Evolutionary conservation across 495 filamentous ascomycete genomes (phyloP).

Genomic region (Podospora appendiculata): DNA sequence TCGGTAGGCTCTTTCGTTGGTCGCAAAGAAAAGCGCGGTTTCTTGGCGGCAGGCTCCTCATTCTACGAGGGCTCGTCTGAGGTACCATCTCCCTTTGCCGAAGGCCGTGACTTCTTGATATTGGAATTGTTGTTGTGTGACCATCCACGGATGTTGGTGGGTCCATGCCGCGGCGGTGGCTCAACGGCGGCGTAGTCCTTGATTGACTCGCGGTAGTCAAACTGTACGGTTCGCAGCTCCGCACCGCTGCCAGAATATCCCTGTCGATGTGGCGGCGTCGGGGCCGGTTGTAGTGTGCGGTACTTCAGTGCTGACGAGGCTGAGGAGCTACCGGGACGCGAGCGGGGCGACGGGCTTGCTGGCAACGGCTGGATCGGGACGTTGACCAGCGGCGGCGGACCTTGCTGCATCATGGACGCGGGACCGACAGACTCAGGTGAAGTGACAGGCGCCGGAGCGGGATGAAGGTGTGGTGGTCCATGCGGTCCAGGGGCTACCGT

Average conservation of each 20-base stretch:
- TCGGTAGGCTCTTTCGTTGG: no score
- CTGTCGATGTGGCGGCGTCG: conserved; percentile 35
- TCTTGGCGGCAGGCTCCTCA: neutral
- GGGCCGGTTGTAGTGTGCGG: conserved; percentile 41
- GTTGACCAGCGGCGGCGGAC: conserved; percentile 2
- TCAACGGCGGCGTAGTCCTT: conserved; percentile 38
- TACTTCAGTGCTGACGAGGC: conserved; percentile 25
- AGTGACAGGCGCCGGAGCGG: neutral
- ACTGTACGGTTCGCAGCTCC: conserved; percentile 39
- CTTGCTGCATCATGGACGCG: conserved; percentile 3
- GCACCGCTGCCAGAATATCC: conserved; percentile 30
- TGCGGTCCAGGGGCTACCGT: neutral
- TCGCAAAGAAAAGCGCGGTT: neutral
- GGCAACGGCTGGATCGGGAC: neutral
- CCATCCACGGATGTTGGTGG: conserved; percentile 42
- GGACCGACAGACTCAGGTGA: neutral
- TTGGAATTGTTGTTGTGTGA: conserved; percentile 41
- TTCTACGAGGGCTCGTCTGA: conserved; percentile 3
- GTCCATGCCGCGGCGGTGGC: conserved; percentile 35
- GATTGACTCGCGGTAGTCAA: conserved; percentile 39
- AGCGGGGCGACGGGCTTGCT: conserved; percentile 5
- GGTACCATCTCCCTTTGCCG: conserved; percentile 3
- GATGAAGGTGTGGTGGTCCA: neutral
- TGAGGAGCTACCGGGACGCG: conserved; percentile 18
- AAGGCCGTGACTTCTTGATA: conserved; percentile 16